Base-by-base conservation (phyloP, 257 asterid genomes). In the Jasminum sambac region DNA sequence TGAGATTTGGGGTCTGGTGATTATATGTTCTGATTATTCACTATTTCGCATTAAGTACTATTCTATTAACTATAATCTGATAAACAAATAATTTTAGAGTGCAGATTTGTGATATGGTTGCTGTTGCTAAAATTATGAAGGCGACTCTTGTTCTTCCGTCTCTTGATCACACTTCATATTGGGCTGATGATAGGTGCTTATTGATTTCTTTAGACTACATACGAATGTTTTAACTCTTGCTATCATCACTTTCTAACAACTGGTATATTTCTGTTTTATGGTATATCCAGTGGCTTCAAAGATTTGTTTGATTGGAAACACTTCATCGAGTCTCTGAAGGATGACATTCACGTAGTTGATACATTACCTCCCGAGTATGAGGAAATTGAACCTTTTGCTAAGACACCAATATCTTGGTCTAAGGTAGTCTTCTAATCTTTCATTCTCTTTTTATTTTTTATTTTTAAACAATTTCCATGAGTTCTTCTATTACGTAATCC, bases 51-150 rank as follows among this genome's bases (percentile, higher is more conserved):
- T 4, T 63, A 60, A 60, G 64, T 71, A 62, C 69, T 73, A 74
- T 70, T 63, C 58, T 55, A 37, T 76, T 71, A 38, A 71, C 69
- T 74, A 75, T 75, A 63, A 72, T 81, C 88, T 90, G 87, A 90
- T 85, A 80, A 83, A 84, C 80, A 76, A 69, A 72, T 80, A 74
- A 72, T 85, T 82, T 84, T 91, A 88, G 95, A 88, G 85, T 91
- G 98, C 98, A 95, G 99, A 89, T 95, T 50, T 95, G 99, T 78
- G 99, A 95, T 85, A 88, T 95, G 97, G 98, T 91, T 76, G 98
- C 99, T 77, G 88, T 95, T 82, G 97, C 97, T 76, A 91, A 88
- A 86, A 77, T 87, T 58, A 78, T 87, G 97, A 91, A 86, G 85
- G 97, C 99, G 70, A 86, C 99, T 4, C 95, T 91, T 34, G 95